Conservation (phyloP, 1,139 yeast genomes). For the Meyerozyma carpophila region DNA sequence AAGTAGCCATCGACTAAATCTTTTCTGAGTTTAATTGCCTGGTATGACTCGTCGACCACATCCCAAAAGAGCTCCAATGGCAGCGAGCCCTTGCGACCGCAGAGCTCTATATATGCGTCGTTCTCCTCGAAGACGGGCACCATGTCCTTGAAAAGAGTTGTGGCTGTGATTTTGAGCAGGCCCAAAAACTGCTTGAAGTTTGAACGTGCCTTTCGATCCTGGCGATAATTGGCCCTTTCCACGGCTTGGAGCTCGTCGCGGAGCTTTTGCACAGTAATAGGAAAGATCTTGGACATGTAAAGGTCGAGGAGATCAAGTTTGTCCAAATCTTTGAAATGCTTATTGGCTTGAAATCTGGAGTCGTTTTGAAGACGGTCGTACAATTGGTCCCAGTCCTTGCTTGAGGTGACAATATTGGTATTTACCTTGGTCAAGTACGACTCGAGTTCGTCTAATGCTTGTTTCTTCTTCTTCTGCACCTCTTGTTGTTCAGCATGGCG, state of each 20-base stretch:
- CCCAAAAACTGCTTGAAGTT: slow-evolving; percentile 46
- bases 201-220: slow-evolving; percentile 64
- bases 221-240: slow-evolving; percentile 38
- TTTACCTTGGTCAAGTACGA: slow-evolving; percentile 39
- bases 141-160: slow-evolving; percentile 57
- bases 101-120: slow-evolving; percentile 51
- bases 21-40: slow-evolving; percentile 50
- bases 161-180: slow-evolving; percentile 42
- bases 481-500: slow-evolving; percentile 31
- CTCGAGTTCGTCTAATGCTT: slow-evolving; percentile 49
- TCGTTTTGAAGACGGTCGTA: slow-evolving; percentile 36
- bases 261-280: slow-evolving; percentile 30
- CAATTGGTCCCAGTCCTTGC: slow-evolving; percentile 42
- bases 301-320: slow-evolving; percentile 56
- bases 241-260: slow-evolving; percentile 28
- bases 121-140: slow-evolving; percentile 51
- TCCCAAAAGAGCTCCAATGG: slow-evolving; percentile 81
- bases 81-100: slow-evolving; percentile 78
- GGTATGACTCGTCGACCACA: slow-evolving; percentile 56
- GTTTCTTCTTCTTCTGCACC: slow-evolving; percentile 27
- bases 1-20: slow-evolving; percentile 54
- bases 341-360: slow-evolving; percentile 52
- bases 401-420: slow-evolving; percentile 23
- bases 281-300: slow-evolving; percentile 46
- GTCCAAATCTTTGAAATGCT: slow-evolving; percentile 47